phyloP scores from a whole-genome alignment of 2,329 filamentous ascomycete genomes.

The Diaporthe caulivora region DNA sequence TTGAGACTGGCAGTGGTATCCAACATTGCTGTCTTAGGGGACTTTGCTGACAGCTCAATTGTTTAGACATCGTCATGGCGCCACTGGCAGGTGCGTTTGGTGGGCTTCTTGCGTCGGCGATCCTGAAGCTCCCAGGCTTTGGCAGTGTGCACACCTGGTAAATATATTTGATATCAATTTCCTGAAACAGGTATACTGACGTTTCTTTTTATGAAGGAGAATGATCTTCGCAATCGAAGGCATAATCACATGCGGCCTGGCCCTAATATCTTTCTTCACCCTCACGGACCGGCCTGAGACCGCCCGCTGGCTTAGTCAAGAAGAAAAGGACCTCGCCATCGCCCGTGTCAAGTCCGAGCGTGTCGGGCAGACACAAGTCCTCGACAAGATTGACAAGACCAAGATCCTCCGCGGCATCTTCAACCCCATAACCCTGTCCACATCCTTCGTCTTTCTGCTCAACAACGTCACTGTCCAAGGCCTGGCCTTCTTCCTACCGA shows the following conservation, averaged over 20 bases:
- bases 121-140: conserved; percentile 71
- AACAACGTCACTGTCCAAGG: conserved; percentile 80
- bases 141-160: conserved; percentile 68
- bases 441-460: conserved; percentile 70
- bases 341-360: conserved; percentile 78
- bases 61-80: conserved; percentile 68
- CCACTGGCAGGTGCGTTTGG: conserved; percentile 75
- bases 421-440: conserved; percentile 70
- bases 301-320: conserved; percentile 73
- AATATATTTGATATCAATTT: no score
- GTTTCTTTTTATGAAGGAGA: no score
- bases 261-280: conserved; percentile 72
- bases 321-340: conserved; percentile 76
- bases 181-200: no score
- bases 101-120: conserved; percentile 67
- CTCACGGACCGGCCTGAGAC: conserved; percentile 78
- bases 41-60: conserved; percentile 44
- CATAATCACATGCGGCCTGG: conserved; percentile 66
- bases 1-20: neutral
- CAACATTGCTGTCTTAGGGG: no score
- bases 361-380: conserved; percentile 70
- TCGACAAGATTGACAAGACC: conserved; percentile 71
- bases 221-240: conserved; percentile 81
- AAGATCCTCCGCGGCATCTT: conserved; percentile 74
- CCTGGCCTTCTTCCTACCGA: conserved; percentile 77